Percentiles rank a stretch among this genome's conserved stretches.
Conservation (phyloP, 257 asterid genomes). For the Lithospermum erythrorhizon region DNA sequence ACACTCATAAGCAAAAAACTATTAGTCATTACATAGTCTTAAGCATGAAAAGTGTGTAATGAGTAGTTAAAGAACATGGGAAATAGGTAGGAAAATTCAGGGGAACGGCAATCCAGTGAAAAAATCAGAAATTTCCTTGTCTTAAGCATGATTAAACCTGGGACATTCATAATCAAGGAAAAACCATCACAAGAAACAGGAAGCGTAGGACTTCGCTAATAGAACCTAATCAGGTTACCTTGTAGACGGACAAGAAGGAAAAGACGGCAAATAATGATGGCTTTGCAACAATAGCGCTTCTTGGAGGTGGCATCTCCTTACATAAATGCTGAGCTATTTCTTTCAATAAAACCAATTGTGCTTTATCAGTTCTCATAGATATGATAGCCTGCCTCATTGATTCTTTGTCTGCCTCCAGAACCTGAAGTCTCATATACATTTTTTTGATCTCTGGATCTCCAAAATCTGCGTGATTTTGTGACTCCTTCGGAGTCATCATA, state of each 20-base stretch:
- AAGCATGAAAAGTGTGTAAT: too few relatives aligned
- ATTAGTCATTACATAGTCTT: too few relatives aligned
- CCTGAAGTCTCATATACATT: slow-evolving; percentile 79
- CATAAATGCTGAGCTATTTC: slow-evolving; percentile 90
- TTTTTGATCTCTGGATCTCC: slow-evolving; percentile 67
- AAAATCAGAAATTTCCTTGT: neutral
- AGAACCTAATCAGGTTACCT: slow-evolving; percentile 52
- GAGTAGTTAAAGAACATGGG: too few relatives aligned
- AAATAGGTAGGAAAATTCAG: neutral
- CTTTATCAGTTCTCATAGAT: slow-evolving; percentile 80
- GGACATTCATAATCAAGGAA: neutral
- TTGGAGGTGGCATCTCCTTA: slow-evolving; percentile 58
- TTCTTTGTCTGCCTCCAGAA: slow-evolving; percentile 97
- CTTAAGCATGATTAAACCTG: neutral
- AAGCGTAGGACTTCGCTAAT: too few relatives aligned
- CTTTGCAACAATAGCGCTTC: slow-evolving; percentile 41
- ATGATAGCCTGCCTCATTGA: slow-evolving; percentile 85
- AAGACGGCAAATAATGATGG: slow-evolving; percentile 32
- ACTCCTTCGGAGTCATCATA: slow-evolving; percentile 40
- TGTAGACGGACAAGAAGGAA: slow-evolving; percentile 51
- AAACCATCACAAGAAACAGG: too few relatives aligned
- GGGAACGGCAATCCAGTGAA: neutral
- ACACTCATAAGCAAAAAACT: too few relatives aligned
- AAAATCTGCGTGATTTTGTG: slow-evolving; percentile 25
- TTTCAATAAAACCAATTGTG: slow-evolving; percentile 68